Evolutionary conservation across 495 filamentous ascomycete genomes (phyloP), one percentile per base, ranked within the genome.

Genomic region (Amorphotheca resinae): DNA sequence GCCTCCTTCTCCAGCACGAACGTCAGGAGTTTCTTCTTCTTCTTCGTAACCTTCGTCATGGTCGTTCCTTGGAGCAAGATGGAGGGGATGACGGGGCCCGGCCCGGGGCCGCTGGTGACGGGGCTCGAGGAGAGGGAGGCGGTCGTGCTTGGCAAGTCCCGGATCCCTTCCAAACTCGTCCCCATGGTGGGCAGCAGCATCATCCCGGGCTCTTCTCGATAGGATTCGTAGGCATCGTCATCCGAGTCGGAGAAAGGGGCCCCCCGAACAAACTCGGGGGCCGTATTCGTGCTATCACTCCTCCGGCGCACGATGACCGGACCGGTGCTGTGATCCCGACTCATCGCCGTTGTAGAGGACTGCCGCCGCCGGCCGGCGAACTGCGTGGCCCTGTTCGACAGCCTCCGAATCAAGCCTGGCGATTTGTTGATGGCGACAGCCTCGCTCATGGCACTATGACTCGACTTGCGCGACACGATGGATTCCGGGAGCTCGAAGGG

Each of bases 221-320:
- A 47, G 12, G 63, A 62, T n/a, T 63, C 60, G 33, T 58, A 58
- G 34, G 62, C 52, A 2, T 79, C 78, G 21, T 75, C 74, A 38
- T 88, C 82, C n/a, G 79, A 80, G 34, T 80, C 76, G 16, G 52
- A 81, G 64, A 60, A 73, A 57, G 66, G 62, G 58, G 38, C 63
- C 64, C 39, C 80, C 69, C 42, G 70, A 47, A 41, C 67, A 52
- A 68, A 78, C 57, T 45, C 69, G 45, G 51, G 63, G 54, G 55
- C 68, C 4, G 74, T 74, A 41, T 74, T 80, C 55, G 80, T 88
- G 63, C 84, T 91, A 57, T 93, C 87, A 54, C 87, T 93, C 41
- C 88, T 75, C 42, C 84, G 73, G 40, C 91, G 77, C 61, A 91
- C 75, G 22, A 93, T 79, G 20, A 89, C 80, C 1, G 91, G 91